These are phyloP conservation scores for Arthrobotrys sphaeroides DNA, from an alignment of 2,329 filamentous ascomycete genomes.

Conservation along the genomic window DNA sequence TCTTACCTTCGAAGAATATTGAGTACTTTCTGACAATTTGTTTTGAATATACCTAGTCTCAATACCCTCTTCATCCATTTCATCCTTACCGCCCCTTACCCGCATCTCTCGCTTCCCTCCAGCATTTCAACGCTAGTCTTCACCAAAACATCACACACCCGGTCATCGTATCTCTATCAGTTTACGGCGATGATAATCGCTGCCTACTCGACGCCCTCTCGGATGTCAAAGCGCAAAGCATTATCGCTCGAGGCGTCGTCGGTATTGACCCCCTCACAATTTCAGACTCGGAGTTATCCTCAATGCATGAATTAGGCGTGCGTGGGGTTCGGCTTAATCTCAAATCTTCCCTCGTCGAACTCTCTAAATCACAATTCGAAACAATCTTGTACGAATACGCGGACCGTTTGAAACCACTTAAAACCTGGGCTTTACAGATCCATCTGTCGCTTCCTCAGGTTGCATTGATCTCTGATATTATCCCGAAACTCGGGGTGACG, in stretches of 20 bases:
- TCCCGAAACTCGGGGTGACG: slow-evolving; percentile 57
- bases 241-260: slow-evolving; percentile 58
- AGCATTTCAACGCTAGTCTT: slow-evolving; percentile 56
- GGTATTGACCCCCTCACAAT: slow-evolving; percentile 58
- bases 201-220: slow-evolving; percentile 59
- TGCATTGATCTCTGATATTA: slow-evolving; percentile 54
- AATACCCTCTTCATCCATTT: slow-evolving; percentile 52
- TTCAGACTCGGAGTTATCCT: slow-evolving; percentile 54
- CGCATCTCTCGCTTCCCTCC: slow-evolving; percentile 55
- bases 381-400: slow-evolving; percentile 55
- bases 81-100: slow-evolving; percentile 55
- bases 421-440: slow-evolving; percentile 59
- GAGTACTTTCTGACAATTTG: slow-evolving; percentile 6
- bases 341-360: slow-evolving; percentile 56
- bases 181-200: slow-evolving; percentile 59
- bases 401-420: slow-evolving; percentile 56
- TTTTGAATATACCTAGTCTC: slow-evolving; percentile 8
- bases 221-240: slow-evolving; percentile 47
- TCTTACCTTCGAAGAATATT: no score
- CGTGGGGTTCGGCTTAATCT: slow-evolving; percentile 60
- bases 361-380: slow-evolving; percentile 56
- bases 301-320: slow-evolving; percentile 58
- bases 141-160: slow-evolving; percentile 56
- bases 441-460: slow-evolving; percentile 58
- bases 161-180: slow-evolving; percentile 59